A percentile compares a stretch with the other conserved stretches of the same genome.
Conservation (phyloP, 768 basidiomycete genomes). For the Rhizopogon vulgaris region DNA sequence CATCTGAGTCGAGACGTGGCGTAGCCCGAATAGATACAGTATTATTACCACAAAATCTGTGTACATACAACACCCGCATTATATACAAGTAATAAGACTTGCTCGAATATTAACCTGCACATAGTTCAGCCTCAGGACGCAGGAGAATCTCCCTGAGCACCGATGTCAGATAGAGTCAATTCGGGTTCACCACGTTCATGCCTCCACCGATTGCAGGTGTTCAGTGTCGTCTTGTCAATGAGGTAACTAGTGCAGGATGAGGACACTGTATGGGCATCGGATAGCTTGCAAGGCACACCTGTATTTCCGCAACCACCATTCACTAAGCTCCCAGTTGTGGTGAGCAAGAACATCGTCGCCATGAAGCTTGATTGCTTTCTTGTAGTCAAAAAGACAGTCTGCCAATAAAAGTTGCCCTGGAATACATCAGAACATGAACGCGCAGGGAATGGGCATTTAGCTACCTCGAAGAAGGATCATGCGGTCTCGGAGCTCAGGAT, state of each 20-base stretch:
- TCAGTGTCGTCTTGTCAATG: constrained; percentile 65
- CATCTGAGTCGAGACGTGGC: not conserved
- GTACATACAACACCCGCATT: not conserved
- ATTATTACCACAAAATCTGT: not conserved
- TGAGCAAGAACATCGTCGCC: constrained; percentile 91
- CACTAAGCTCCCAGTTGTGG: constrained; percentile 83
- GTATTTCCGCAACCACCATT: constrained; percentile 78
- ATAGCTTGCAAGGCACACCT: constrained; percentile 38
- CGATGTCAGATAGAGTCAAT: constrained; percentile 51
- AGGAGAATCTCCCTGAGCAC: constrained; percentile 27
- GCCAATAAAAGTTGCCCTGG: constrained; percentile 74
- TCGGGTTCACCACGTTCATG: constrained; percentile 75
- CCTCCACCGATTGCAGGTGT: constrained; percentile 82
- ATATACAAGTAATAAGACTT: not conserved
- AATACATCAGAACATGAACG: constrained; percentile 6
- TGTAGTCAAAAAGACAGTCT: constrained; percentile 73
- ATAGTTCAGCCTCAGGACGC: constrained; percentile 6
- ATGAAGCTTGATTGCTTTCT: constrained; percentile 66
- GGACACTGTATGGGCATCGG: not conserved
- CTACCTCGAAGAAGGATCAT: constrained; percentile 84
- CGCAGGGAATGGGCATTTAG: constrained; percentile 10
- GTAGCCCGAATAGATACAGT: not conserved
- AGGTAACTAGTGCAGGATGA: constrained; percentile 51
- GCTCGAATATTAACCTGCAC: not conserved
- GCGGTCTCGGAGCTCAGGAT: constrained; percentile 85